Percentiles rank a stretch among this genome's conserved stretches.
Conservation (phyloP, 1,284 basidiomycete species). For the Leccinum variabile region DNA sequence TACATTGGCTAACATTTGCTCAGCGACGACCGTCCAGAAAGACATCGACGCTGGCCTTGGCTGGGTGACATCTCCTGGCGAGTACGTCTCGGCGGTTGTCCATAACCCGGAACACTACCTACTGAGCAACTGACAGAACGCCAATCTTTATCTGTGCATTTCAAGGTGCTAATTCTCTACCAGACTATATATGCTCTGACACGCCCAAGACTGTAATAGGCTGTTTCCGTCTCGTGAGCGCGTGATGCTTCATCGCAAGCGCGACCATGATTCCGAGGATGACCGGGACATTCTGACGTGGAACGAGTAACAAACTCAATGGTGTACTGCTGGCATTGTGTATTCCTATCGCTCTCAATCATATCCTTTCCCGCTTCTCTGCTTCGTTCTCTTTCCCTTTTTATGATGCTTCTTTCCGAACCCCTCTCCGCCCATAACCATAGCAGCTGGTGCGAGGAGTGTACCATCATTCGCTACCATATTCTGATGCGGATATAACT, state of each 20-base stretch:
- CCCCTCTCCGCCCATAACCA: constrained; percentile 46
- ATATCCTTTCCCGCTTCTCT: constrained; percentile 89
- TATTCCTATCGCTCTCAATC: constrained; percentile 45
- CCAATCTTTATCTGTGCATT: constrained; percentile 33
- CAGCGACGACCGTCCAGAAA: constrained; percentile 25
- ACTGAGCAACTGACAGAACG: constrained; percentile 19
- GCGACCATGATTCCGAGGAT: constrained; percentile 66
- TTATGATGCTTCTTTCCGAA: constrained; percentile 88
- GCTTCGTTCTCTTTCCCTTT: constrained; percentile 80
- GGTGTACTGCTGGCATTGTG: background rate
- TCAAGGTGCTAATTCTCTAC: constrained; percentile 22
- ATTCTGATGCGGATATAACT: constrained; percentile 80
- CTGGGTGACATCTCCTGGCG: constrained; percentile 31
- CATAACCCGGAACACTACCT: constrained; percentile 4
- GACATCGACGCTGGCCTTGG: constrained; percentile 30
- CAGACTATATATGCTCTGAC: background rate
- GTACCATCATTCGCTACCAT: constrained; percentile 75
- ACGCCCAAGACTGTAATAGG: constrained; percentile 58
- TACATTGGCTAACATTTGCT: background rate
- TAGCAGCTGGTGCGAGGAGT: constrained; percentile 47
- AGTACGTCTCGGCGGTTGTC: constrained; percentile 23
- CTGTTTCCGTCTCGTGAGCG: constrained; percentile 71
- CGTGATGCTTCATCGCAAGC: constrained; percentile 67
- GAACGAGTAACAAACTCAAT: constrained; percentile 47
- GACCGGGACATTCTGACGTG: constrained; percentile 67